Percentiles rank a stretch among this genome's conserved stretches.
These are phyloP conservation scores for Talaromyces proteolyticus DNA, from an alignment of 495 filamentous ascomycete genomes.

Conservation along the genomic window DNA sequence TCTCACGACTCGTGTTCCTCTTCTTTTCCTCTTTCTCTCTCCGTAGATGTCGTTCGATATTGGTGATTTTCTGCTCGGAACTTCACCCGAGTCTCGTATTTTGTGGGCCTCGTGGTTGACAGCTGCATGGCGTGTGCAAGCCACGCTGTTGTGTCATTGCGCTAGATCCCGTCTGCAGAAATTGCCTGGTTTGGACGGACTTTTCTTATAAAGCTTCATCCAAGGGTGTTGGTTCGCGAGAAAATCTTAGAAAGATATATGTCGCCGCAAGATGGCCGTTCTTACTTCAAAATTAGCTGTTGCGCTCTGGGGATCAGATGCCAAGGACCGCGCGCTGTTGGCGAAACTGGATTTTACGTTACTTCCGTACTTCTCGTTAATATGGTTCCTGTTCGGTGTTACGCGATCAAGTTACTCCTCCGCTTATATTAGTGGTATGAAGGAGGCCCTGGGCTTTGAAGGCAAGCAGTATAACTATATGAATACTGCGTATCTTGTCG, in stretches of 20 bases:
- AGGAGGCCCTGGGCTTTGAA: conserved; percentile 24
- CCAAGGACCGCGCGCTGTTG: conserved; percentile 21
- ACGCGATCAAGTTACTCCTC: conserved; percentile 31
- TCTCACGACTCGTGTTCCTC: too few species aligned
- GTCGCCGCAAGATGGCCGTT: conserved; percentile 10
- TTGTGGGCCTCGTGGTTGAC: too few species aligned
- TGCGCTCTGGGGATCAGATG: conserved; percentile 23
- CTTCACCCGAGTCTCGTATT: too few species aligned
- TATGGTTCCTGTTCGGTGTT: conserved; percentile 31
- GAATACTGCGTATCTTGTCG: conserved; percentile 29
- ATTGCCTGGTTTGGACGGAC: too few species aligned
- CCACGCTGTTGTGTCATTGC: neutral
- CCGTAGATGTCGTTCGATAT: too few species aligned
- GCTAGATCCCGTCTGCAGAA: too few species aligned
- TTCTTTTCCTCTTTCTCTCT: neutral
- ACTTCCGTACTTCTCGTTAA: conserved; percentile 27
- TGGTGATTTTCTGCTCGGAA: neutral
- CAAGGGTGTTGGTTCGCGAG: too few species aligned
- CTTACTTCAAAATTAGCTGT: conserved; percentile 11
- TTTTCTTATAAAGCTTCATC: too few species aligned
- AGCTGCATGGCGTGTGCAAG: neutral
- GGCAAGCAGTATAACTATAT: conserved; percentile 34
- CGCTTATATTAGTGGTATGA: conserved; percentile 34
- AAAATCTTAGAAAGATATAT: too few species aligned
- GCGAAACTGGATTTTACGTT: conserved; percentile 24